Percentiles rank a stretch among this genome's conserved stretches.
phyloP scores from a whole-genome alignment of 2,329 filamentous ascomycete species.

The Neonectria punicea region DNA sequence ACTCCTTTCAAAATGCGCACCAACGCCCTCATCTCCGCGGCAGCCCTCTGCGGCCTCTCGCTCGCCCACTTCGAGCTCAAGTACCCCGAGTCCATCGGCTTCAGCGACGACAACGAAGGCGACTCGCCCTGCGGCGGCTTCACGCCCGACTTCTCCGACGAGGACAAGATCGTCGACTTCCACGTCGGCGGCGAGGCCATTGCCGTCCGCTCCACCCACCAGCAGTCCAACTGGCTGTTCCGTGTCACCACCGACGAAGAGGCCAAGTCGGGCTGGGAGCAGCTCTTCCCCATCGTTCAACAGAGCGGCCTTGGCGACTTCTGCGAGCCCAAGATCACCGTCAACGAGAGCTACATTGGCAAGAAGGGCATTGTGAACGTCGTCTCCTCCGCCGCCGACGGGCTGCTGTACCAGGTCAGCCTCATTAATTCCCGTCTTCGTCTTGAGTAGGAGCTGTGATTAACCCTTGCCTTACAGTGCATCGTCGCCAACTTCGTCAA shows the following conservation, averaged over 20 bases:
- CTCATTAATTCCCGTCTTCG: neutral
- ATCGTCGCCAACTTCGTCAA: conserved; percentile 65
- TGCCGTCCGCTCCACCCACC: conserved; percentile 59
- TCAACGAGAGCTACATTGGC: conserved; percentile 62
- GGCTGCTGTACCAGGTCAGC: conserved; percentile 65
- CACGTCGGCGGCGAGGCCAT: conserved; percentile 67
- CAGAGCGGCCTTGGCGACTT: conserved; percentile 66
- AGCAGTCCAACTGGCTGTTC: conserved; percentile 66
- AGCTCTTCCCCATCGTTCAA: conserved; percentile 63
- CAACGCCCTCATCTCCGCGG: conserved; percentile 47
- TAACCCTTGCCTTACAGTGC: conserved; percentile 53
- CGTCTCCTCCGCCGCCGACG: conserved; percentile 64
- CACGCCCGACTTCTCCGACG: conserved; percentile 56
- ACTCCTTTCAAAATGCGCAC: conserved; percentile 49
- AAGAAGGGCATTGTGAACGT: conserved; percentile 65
- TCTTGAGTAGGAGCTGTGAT: neutral
- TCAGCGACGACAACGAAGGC: conserved; percentile 57
- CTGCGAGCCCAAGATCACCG: conserved; percentile 61
- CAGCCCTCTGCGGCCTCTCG: conserved; percentile 53
- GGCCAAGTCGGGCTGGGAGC: conserved; percentile 62
- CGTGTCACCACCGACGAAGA: conserved; percentile 64
- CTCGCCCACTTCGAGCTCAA: conserved; percentile 66
- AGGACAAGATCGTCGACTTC: conserved; percentile 64
- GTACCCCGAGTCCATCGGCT: conserved; percentile 59
- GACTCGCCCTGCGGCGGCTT: conserved; percentile 66